A percentile compares a stretch with the other conserved stretches of the same genome.
These are phyloP conservation scores for Daldinia decipiens DNA, from an alignment of 495 filamentous ascomycete genomes.

Conservation along the genomic window DNA sequence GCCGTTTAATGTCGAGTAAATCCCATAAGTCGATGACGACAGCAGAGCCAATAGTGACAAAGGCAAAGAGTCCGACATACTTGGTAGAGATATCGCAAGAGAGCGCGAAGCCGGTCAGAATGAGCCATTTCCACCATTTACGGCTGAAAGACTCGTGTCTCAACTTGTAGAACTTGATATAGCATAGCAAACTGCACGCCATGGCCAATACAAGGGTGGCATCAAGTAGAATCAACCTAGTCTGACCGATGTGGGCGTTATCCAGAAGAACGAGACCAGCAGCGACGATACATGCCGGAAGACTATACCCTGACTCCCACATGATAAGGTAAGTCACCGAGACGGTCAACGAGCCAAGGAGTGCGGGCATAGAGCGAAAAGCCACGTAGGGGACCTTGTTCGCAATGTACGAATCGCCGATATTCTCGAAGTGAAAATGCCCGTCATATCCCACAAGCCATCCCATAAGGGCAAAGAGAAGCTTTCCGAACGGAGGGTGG, in stretches of 20 bases:
- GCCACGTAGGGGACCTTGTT: conserved; percentile 98
- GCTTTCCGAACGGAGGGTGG: conserved; percentile 94
- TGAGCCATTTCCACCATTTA: conserved; percentile 99
- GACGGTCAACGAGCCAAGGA: conserved; percentile 91
- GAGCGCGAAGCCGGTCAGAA: conserved; percentile 90
- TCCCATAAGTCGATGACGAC: conserved; percentile 96
- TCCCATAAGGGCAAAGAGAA: conserved; percentile 90
- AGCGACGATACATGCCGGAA: conserved; percentile 89
- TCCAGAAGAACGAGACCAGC: conserved; percentile 92
- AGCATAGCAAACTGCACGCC: conserved; percentile 91
- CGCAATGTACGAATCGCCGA: conserved; percentile 96
- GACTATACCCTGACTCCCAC: conserved; percentile 98
- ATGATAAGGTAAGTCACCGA: conserved; percentile 96
- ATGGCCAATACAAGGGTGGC: conserved; percentile 94
- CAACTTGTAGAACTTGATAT: conserved; percentile 97
- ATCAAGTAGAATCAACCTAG: conserved; percentile 92
- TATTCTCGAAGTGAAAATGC: conserved; percentile 98
- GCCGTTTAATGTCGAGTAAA: conserved; percentile 86
- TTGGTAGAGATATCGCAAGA: conserved; percentile 99
- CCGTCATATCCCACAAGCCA: conserved; percentile 97
- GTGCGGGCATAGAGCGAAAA: conserved; percentile 91
- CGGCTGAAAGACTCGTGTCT: conserved; percentile 87
- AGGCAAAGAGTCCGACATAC: conserved; percentile 96
- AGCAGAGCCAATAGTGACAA: conserved; percentile 94
- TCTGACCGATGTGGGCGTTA: conserved; percentile 98